Conservation (phyloP, 257 asterid genomes). For the Solanum bulbocastanum region DNA sequence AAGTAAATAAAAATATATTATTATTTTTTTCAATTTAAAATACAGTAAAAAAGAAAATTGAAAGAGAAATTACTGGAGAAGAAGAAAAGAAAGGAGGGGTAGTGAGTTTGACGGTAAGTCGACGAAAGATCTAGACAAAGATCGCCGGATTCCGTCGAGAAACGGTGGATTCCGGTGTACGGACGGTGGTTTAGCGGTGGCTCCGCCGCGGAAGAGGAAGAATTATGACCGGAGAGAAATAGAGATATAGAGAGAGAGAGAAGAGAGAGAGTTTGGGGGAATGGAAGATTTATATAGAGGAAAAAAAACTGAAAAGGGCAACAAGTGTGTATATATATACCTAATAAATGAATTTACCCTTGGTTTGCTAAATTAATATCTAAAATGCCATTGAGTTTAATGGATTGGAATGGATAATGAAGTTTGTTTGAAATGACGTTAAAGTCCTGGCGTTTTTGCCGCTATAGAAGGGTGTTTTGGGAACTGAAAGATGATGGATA, state of each 20-base stretch:
- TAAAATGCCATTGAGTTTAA: neutral
- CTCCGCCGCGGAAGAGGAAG: constrained; percentile 21
- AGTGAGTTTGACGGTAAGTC: neutral
- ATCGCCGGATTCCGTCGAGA: neutral
- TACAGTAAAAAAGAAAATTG: neutral
- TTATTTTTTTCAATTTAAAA: neutral
- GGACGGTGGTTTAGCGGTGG: constrained; percentile 8
- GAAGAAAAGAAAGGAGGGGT: neutral
- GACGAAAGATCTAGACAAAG: neutral
- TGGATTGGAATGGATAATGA: neutral
- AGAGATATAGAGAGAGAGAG: neutral
- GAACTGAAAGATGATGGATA: neutral
- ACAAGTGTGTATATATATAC: neutral
- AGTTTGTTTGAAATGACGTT: neutral
- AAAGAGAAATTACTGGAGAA: neutral
- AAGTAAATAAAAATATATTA: neutral
- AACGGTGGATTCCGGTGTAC: constrained; percentile 13
- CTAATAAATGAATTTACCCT: neutral
- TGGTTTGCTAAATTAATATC: neutral
- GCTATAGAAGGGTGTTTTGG: neutral
- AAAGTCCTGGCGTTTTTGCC: neutral
- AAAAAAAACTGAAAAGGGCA: neutral
- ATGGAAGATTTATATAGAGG: neutral
- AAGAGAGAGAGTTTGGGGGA: neutral
- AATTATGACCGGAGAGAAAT: neutral